These are phyloP conservation scores for Chaetoscypha palmicola DNA, from an alignment of 2,329 filamentous ascomycete genomes.

Conservation along the genomic window DNA sequence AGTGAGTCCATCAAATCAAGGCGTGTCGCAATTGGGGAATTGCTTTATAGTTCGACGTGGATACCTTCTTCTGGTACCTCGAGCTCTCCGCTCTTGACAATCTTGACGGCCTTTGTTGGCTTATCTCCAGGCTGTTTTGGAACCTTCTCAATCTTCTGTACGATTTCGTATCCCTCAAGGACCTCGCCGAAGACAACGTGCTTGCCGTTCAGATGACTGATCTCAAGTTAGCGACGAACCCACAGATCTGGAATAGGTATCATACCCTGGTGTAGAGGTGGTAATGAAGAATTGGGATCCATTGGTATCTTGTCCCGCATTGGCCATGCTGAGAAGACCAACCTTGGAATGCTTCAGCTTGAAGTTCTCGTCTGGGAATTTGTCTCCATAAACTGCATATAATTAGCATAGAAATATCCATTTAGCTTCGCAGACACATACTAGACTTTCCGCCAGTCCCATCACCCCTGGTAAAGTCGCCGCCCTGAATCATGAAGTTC, in stretches of 20 bases:
- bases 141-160: constrained; percentile 70
- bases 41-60: constrained; percentile 73
- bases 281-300: constrained; percentile 91
- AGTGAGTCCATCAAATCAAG: constrained; percentile 24
- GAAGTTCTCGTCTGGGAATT: constrained; percentile 89
- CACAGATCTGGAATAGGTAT: neutral
- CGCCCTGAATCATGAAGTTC: constrained; percentile 86
- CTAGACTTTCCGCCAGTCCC: constrained; percentile 81
- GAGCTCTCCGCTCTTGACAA: constrained; percentile 77
- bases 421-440: constrained; percentile 36
- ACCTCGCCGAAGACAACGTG: constrained; percentile 89
- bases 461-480: constrained; percentile 78
- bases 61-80: constrained; percentile 86
- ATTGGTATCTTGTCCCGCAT: constrained; percentile 78
- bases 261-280: constrained; percentile 68
- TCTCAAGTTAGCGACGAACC: constrained; percentile 14
- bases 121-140: constrained; percentile 61
- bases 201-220: constrained; percentile 71
- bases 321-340: constrained; percentile 79
- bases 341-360: constrained; percentile 88
- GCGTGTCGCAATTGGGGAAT: constrained; percentile 19
- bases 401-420: constrained; percentile 13
- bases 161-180: constrained; percentile 74
- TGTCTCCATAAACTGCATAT: constrained; percentile 66
- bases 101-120: constrained; percentile 63